These are phyloP conservation scores for Ustilaginoidea virens DNA, from an alignment of 2,329 filamentous ascomycete species.

Conservation along the genomic window DNA sequence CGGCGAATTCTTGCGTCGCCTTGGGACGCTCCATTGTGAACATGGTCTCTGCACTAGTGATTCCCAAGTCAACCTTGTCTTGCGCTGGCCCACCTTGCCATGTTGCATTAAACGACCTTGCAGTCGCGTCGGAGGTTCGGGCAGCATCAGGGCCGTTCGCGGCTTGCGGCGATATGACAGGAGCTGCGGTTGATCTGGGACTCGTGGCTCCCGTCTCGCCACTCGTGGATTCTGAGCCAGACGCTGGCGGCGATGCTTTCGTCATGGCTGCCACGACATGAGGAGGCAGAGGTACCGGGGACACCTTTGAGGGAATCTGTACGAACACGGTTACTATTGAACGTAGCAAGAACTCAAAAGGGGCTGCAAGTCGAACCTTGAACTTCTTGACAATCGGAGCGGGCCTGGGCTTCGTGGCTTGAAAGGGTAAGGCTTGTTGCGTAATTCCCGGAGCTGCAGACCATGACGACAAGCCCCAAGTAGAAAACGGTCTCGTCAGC, in stretches of 20 bases:
- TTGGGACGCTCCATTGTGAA: neutral
- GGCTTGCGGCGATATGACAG: too few species aligned
- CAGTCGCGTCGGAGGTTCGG: too few species aligned
- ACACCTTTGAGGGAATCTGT: conserved; percentile 23
- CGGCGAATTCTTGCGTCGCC: conserved; percentile 19
- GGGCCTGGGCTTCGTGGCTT: conserved; percentile 11
- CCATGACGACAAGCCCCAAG: too few species aligned
- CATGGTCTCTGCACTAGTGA: neutral
- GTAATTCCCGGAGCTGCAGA: neutral
- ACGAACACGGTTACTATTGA: conserved; percentile 15
- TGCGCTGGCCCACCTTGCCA: too few species aligned
- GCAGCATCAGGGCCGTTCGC: too few species aligned
- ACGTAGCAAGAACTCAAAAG: conserved; percentile 9
- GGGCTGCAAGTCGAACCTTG: conserved; percentile 17
- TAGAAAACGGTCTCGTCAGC: conserved; percentile 14
- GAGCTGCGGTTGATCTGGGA: conserved; percentile 5
- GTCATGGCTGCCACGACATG: conserved; percentile 25
- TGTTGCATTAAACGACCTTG: too few species aligned
- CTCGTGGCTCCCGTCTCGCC: conserved; percentile 6
- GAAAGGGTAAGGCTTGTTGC: conserved; percentile 2
- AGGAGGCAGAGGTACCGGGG: conserved; percentile 27
- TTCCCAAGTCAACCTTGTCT: too few species aligned
- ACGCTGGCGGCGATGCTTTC: conserved; percentile 1
- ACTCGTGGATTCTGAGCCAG: neutral
- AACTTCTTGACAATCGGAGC: conserved; percentile 13